phyloP scores from a whole-genome alignment of 2,329 filamentous ascomycete species.

The Cladophialophora psammophila region DNA sequence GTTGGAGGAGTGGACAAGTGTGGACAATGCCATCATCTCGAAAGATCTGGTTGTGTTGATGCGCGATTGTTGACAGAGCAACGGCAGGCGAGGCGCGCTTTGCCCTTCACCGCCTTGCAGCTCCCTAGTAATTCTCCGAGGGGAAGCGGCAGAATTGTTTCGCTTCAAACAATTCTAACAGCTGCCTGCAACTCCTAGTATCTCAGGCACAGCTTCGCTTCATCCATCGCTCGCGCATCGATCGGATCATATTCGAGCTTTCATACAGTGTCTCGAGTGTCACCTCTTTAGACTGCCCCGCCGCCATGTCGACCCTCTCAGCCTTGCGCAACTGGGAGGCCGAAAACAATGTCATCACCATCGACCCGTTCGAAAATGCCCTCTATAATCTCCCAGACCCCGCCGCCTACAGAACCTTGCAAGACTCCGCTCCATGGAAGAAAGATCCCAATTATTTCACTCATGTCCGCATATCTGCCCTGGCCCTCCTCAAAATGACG shows the following conservation, averaged over 20 bases:
- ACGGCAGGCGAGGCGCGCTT: neutral
- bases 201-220: neutral
- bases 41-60: constrained; percentile 19
- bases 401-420: constrained; percentile 70
- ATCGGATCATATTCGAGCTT: neutral
- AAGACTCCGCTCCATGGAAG: constrained; percentile 73
- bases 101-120: constrained; percentile 17
- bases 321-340: constrained; percentile 64
- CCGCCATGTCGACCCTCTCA: constrained; percentile 45
- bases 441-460: constrained; percentile 88
- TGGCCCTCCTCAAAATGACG: constrained; percentile 97
- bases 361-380: constrained; percentile 86
- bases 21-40: constrained; percentile 15
- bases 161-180: neutral
- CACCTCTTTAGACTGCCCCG: neutral
- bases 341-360: constrained; percentile 82
- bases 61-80: constrained; percentile 28
- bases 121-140: constrained; percentile 5
- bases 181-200: neutral
- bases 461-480: constrained; percentile 87
- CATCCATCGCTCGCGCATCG: neutral
- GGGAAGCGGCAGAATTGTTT: constrained; percentile 19
- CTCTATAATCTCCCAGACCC: constrained; percentile 81
- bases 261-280: neutral
- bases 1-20: constrained; percentile 20